Conservation (phyloP, 2,329 filamentous ascomycete genomes). For the Sordariomycetes sp. region DNA sequence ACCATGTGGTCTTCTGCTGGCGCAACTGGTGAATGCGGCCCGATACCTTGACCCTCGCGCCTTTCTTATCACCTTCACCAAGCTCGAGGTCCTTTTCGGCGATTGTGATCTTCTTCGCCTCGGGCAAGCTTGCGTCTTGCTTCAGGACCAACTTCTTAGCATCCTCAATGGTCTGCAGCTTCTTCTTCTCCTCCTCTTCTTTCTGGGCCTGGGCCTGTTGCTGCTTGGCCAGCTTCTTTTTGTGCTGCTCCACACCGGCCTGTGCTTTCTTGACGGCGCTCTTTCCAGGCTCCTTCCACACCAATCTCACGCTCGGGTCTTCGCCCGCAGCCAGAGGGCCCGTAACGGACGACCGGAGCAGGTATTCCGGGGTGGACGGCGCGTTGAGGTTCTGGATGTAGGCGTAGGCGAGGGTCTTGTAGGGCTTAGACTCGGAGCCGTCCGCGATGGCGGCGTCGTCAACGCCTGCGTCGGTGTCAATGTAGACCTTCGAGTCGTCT, state of each 20-base stretch:
- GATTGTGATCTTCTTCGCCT: conserved; percentile 67
- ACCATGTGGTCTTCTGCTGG: conserved; percentile 75
- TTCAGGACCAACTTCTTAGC: conserved; percentile 64
- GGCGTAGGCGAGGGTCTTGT: conserved; percentile 72
- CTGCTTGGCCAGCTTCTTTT: conserved; percentile 78
- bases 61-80: conserved; percentile 36
- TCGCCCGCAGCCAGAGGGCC: conserved; percentile 51
- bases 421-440: conserved; percentile 66
- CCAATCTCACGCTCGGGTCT: conserved; percentile 50
- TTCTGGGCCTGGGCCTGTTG: conserved; percentile 63
- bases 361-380: conserved; percentile 48
- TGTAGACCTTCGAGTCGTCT: conserved; percentile 1
- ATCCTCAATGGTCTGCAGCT: conserved; percentile 58
- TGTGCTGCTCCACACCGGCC: conserved; percentile 63
- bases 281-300: conserved; percentile 78
- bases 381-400: conserved; percentile 60
- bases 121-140: conserved; percentile 65
- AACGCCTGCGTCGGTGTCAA: conserved; percentile 6
- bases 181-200: conserved; percentile 63
- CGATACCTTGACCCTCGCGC: conserved; percentile 60
- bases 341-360: conserved; percentile 58
- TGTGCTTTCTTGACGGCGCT: conserved; percentile 73
- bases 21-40: conserved; percentile 77
- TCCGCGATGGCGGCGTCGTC: conserved; percentile 57
- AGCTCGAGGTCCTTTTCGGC: conserved; percentile 51